Evolutionary conservation across 2,329 filamentous ascomycete genomes (phyloP), one percentile per base, ranked within the genome.

Genomic region (Huntiella savannae): DNA sequence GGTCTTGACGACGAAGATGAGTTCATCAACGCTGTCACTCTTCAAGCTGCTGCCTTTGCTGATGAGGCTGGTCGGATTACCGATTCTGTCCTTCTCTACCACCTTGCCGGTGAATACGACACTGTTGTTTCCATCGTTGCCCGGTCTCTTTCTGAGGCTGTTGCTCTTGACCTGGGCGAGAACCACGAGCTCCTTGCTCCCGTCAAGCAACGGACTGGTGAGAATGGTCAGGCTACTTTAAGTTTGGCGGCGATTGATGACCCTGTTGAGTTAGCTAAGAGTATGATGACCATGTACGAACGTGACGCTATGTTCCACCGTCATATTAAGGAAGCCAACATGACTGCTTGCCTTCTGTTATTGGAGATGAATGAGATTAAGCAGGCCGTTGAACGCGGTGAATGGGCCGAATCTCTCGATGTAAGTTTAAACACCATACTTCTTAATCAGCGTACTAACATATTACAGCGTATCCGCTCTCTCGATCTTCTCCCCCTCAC

Each of bases 21-120:
- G 53, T 91, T 95, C 59, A 73, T 98, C 60, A 80, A 79, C 56
- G 81, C 80, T n/a, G 88, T 98, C 55, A 96, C 88, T 1, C 70
- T 91, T 38, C 85, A 94, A 60, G 91, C 91, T 6, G 91, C 91
- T 36, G 79, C 81, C 52, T 84, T 87, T 56, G 91, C 91, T 4
- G 88, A 98, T 54, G 88, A 96, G 60, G 92, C 88, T 55, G 88
- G 91, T 35, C 76, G 92, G 43, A 86, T 81, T 1, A 92, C 88
- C 1, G 91, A 98, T 61, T 87, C 92, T 2, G 88, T 96, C 11
- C 70, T 98, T 43, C 70, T 98, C 44, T 96, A 93, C 60, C 88
- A 98, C 60, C 70, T 98, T 38, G 88, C 91, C 0, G 84, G 85
- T 56, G 87, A 98, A 60, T 96, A 93, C 59, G 86, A 98, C 59